A percentile compares a stretch with the other conserved stretches of the same genome.
These are phyloP conservation scores for Epichloe scottii DNA, from an alignment of 2,329 filamentous ascomycete genomes.

Conservation along the genomic window DNA sequence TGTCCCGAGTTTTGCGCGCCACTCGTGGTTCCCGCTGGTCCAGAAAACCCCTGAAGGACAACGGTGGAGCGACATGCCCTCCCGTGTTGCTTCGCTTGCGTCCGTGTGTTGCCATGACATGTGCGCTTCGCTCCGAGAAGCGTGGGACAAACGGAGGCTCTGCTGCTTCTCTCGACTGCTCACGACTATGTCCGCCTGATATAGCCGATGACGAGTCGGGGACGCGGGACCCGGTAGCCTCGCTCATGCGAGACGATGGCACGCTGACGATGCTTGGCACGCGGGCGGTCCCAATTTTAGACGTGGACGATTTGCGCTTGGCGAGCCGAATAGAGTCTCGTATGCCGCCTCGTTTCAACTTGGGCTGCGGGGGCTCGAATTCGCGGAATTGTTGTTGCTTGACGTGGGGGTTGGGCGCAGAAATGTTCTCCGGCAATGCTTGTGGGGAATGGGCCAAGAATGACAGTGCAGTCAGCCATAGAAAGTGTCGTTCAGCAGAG, in stretches of 20 bases:
- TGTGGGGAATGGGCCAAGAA: slow-evolving; percentile 88
- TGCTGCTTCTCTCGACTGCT: slow-evolving; percentile 46
- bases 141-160: slow-evolving; percentile 62
- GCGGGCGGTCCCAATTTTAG: slow-evolving; percentile 40
- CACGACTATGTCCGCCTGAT: slow-evolving; percentile 28
- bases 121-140: slow-evolving; percentile 45
- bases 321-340: slow-evolving; percentile 83
- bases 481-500: slow-evolving; percentile 73
- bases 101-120: slow-evolving; percentile 42
- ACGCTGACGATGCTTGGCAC: slow-evolving; percentile 30
- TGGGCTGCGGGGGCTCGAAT: slow-evolving; percentile 36
- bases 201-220: slow-evolving; percentile 27
- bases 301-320: slow-evolving; percentile 50
- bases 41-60: slow-evolving; percentile 67
- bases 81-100: slow-evolving; percentile 87
- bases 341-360: slow-evolving; percentile 45
- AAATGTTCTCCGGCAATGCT: slow-evolving; percentile 60
- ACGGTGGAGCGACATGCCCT: slow-evolving; percentile 55
- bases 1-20: slow-evolving; percentile 36
- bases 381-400: slow-evolving; percentile 32
- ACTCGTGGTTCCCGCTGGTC: slow-evolving; percentile 27
- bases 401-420: slow-evolving; percentile 28
- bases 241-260: slow-evolving; percentile 25
- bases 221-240: slow-evolving; percentile 23
- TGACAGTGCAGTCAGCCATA: slow-evolving; percentile 89